Percentiles rank a stretch among this genome's conserved stretches.
phyloP scores from a whole-genome alignment of 1,284 basidiomycete genomes.

The Cutaneotrichosporon mucoides region DNA sequence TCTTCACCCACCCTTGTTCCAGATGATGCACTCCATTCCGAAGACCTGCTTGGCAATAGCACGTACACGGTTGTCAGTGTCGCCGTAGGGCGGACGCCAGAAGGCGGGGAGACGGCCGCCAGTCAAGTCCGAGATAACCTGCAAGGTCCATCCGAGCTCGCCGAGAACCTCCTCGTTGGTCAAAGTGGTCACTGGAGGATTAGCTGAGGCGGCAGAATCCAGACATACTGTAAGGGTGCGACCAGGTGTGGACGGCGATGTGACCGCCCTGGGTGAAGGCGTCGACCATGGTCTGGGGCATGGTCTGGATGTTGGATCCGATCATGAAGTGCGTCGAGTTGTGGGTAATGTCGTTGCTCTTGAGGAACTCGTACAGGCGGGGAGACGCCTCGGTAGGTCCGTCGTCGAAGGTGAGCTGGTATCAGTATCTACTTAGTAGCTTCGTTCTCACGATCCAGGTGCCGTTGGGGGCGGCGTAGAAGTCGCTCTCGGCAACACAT shows the following conservation, averaged over 20 bases:
- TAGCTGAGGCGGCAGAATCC: too few relatives aligned
- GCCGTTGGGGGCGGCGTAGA: constrained; percentile 34
- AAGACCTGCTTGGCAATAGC: constrained; percentile 52
- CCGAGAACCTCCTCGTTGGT: constrained; percentile 56
- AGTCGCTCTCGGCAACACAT: constrained; percentile 33
- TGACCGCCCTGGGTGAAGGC: constrained; percentile 35
- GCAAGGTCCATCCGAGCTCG: constrained; percentile 54
- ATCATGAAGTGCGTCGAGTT: constrained; percentile 54
- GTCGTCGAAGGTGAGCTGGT: constrained; percentile 52
- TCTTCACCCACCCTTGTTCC: constrained; percentile 34
- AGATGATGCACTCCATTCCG: constrained; percentile 46
- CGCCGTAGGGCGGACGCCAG: constrained; percentile 51
- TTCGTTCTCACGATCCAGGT: constrained; percentile 33
- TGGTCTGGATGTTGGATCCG: constrained; percentile 14
- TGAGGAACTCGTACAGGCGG: constrained; percentile 53
- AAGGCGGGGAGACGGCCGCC: constrained; percentile 45
- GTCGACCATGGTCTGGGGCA: constrained; percentile 24
- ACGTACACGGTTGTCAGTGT: constrained; percentile 55
- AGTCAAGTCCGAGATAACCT: constrained; percentile 47
- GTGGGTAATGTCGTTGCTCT: constrained; percentile 50
- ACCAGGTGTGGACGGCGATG: constrained; percentile 54
- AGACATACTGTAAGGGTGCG: too few relatives aligned
- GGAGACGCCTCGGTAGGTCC: constrained; percentile 54
- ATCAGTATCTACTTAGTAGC: not conserved
- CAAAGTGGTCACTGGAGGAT: constrained; percentile 51